These are phyloP conservation scores for Exutisphaerella laricina DNA, from an alignment of 2,329 filamentous ascomycete genomes.

Conservation along the genomic window DNA sequence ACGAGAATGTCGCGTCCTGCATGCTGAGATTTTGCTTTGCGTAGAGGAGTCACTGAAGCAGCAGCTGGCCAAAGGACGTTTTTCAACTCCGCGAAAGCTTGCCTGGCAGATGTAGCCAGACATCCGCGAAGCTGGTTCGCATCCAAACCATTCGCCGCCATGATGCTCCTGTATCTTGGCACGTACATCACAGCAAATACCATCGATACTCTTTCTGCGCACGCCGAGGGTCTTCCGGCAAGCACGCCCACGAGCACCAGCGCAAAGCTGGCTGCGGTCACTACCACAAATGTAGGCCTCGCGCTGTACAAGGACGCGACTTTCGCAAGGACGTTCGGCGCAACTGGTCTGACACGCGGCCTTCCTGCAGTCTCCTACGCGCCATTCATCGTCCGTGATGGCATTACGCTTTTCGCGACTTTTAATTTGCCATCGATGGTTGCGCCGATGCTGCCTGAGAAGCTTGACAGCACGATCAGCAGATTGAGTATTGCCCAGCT, in stretches of 20 bases:
- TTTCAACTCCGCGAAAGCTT: slow-evolving; percentile 8
- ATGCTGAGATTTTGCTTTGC: too few species aligned
- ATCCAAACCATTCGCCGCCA: slow-evolving; percentile 16
- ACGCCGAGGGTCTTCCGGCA: slow-evolving; percentile 10
- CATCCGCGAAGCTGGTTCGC: slow-evolving; percentile 16
- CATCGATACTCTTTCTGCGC: slow-evolving; percentile 15
- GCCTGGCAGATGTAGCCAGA: slow-evolving; percentile 8
- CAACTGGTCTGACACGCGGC: slow-evolving; percentile 9
- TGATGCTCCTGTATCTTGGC: slow-evolving; percentile 21
- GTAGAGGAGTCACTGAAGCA: slow-evolving; percentile 21
- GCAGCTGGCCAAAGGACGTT: slow-evolving; percentile 16
- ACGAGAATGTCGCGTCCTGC: too few species aligned
- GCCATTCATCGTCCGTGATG: slow-evolving; percentile 20
- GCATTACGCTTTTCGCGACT: slow-evolving; percentile 20
- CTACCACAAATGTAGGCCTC: slow-evolving; percentile 17
- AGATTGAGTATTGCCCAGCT: slow-evolving; percentile 18
- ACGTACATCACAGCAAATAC: slow-evolving; percentile 23
- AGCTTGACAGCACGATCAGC: slow-evolving; percentile 14
- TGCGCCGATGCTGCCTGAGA: slow-evolving; percentile 14
- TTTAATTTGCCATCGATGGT: slow-evolving; percentile 19
- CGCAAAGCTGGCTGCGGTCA: slow-evolving; percentile 19
- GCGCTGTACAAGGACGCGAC: slow-evolving; percentile 21
- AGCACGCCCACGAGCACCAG: slow-evolving; percentile 11
- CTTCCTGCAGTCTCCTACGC: slow-evolving; percentile 18
- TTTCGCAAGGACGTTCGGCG: slow-evolving; percentile 21